phyloP scores from a whole-genome alignment of 352 stramenopile genomes.

The Elongisporangium undulatum region DNA sequence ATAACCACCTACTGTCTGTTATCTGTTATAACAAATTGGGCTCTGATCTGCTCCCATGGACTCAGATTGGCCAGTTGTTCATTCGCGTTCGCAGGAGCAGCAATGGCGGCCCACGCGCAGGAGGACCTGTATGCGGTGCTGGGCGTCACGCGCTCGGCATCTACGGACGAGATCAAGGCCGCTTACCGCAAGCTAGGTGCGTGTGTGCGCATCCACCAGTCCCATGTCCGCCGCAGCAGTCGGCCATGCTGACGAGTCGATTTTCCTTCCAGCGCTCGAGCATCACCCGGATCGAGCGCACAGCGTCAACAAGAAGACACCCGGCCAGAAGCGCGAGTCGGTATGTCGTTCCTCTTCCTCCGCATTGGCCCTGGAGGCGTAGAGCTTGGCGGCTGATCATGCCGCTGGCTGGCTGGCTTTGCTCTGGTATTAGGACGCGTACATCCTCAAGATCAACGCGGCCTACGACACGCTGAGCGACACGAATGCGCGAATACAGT shows the following conservation, averaged over 20 bases:
- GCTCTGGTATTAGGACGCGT: constrained; percentile 15
- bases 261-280: constrained; percentile 39
- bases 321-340: too few relatives aligned
- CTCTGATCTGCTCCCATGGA: too few relatives aligned
- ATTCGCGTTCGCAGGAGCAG: too few relatives aligned
- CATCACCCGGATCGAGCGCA: constrained; percentile 67
- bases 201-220: constrained; percentile 1
- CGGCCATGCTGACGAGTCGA: constrained; percentile 2
- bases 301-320: too few relatives aligned
- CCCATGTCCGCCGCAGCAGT: background rate
- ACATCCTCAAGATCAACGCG: constrained; percentile 69
- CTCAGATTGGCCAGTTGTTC: too few relatives aligned
- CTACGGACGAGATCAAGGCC: constrained; percentile 67
- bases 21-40: too few relatives aligned
- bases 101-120: constrained; percentile 4
- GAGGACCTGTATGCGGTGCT: constrained; percentile 60
- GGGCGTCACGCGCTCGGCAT: constrained; percentile 53
- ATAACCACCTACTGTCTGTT: too few relatives aligned
- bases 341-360: too few relatives aligned
- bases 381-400: too few relatives aligned
- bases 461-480: constrained; percentile 71
- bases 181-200: constrained; percentile 73
- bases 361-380: too few relatives aligned
- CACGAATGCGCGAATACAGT: constrained; percentile 39
- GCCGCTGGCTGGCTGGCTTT: too few relatives aligned